Base-by-base conservation (phyloP, 2,329 filamentous ascomycete genomes). In the Nothomitra cinnamomea region DNA sequence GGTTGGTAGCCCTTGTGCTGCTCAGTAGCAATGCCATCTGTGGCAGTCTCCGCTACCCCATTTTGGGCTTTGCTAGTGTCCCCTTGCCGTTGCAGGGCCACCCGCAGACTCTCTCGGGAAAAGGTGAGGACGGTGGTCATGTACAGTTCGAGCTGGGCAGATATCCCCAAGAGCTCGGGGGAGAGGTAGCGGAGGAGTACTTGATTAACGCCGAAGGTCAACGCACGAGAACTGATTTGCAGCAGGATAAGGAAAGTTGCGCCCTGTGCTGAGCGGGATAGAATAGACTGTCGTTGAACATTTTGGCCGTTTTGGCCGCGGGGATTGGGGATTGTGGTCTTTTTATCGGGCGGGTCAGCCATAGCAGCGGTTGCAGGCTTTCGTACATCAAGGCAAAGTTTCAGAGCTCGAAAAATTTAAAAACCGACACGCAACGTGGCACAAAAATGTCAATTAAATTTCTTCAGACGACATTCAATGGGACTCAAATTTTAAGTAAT, bases 111-210 rank as follows among this genome's bases (percentile, higher is more conserved):
- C 68, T 98, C 92, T 40, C 92, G 78, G 0, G 92, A 85, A 63
- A 98, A 96, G 67, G 94, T 95, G 0, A 98, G 75, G n/a, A 94
- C 82, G 0, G 88, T 87, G 45, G 94, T 83, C 56, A 90, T 89
- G 66, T 89, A 95, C 0, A 96, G 80, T 62, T 98, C 92, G 2
- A 98, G 76, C 66, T 95, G 92, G 0, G 89, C 83, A 1, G 89
- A 84, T 3, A 94, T 74, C 4, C 90, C 92, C 1, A 98, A 77
- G 0, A 94, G 75, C 55, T 83, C 78, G 0, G 92, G 89, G 1
- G 88, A 94, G 45, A 96, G 72, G 64, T 85, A 90, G 36, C 90
- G 86, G 6, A 98, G 76, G 28, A 98, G 78, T 38, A 94, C 66
- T 67, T 98, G 90, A 69, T 96, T 98, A 64, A 92, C 85, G 59